These are phyloP conservation scores for Hyphopichia buzzinii DNA, from an alignment of 1,139 yeast genomes.

Conservation along the genomic window DNA sequence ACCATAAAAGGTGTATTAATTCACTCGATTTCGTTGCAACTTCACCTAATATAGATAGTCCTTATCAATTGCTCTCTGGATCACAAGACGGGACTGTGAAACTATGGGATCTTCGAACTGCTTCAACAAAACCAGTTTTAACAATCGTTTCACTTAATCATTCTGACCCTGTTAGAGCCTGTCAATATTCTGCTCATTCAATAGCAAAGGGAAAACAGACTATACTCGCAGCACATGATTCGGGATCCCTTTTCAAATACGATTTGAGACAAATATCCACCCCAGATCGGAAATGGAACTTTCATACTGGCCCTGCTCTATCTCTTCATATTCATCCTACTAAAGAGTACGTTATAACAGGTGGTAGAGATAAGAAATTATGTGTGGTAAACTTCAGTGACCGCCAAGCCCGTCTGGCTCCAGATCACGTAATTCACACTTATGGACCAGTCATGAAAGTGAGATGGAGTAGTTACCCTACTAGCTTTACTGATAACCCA, in stretches of 20 bases:
- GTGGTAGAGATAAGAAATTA: conserved; percentile 86
- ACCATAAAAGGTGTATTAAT: conserved; percentile 80
- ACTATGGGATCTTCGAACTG: conserved; percentile 79
- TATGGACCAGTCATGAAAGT: conserved; percentile 78
- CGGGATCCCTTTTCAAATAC: conserved; percentile 83
- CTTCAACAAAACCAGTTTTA: conserved; percentile 42
- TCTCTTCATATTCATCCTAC: conserved; percentile 89
- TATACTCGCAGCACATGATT: conserved; percentile 73
- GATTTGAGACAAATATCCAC: conserved; percentile 57
- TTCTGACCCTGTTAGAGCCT: conserved; percentile 63
- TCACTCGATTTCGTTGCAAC: conserved; percentile 59
- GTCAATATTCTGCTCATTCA: conserved; percentile 57
- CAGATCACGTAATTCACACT: conserved; percentile 71
- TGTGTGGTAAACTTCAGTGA: conserved; percentile 71
- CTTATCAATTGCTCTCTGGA: conserved; percentile 70
- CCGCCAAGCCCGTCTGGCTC: conserved; percentile 41
- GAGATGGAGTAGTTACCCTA: conserved; percentile 54
- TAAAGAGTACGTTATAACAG: conserved; percentile 78
- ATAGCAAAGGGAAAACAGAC: conserved; percentile 29
- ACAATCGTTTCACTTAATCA: conserved; percentile 48
- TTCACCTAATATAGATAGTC: conserved; percentile 41
- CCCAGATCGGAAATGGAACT: conserved; percentile 74
- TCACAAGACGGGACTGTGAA: conserved; percentile 89
- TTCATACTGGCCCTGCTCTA: conserved; percentile 90
- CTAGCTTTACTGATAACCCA: conserved; percentile 13